phyloP scores from a whole-genome alignment of 2,329 filamentous ascomycete genomes.

The Fusarium dlaminii region DNA sequence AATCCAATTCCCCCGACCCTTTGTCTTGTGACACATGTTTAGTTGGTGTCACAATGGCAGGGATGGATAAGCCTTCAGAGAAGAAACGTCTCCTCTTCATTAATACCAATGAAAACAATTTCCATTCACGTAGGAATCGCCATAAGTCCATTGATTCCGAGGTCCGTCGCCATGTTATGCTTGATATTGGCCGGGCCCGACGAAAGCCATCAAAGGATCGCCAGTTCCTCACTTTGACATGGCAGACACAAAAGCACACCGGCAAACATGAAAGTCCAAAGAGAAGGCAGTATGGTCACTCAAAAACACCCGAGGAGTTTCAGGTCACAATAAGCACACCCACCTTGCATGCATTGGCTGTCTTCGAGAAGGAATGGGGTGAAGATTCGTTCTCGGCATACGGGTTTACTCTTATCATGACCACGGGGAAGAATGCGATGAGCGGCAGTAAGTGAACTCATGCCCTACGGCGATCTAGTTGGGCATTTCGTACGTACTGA shows the following conservation, averaged over 20 bases:
- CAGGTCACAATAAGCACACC: not conserved
- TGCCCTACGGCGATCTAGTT: accelerated
- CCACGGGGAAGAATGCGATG: conserved; percentile 1
- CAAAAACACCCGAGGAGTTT: not conserved
- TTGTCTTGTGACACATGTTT: not conserved
- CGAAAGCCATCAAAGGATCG: not conserved
- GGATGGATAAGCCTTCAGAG: not conserved
- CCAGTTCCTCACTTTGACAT: not conserved
- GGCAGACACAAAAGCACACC: not conserved
- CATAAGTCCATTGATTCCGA: not conserved
- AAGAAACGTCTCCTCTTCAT: not conserved
- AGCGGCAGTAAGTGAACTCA: not conserved
- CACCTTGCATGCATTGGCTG: not conserved
- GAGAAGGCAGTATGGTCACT: not conserved
- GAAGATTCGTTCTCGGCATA: conserved; percentile 16
- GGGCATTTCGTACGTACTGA: not conserved
- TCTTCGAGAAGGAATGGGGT: conserved; percentile 15
- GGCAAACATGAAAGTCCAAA: not conserved
- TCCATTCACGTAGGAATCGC: not conserved
- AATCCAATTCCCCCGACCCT: not conserved
- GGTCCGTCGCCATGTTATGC: conserved; percentile 8
- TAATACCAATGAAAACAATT: not conserved
- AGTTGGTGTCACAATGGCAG: not conserved
- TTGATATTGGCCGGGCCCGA: conserved; percentile 3
- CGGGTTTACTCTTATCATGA: conserved; percentile 11